A percentile compares a stretch with the other conserved stretches of the same genome.
Evolutionary conservation across 1,284 basidiomycete genomes (phyloP).

Genomic region (Pseudozyma thailandica): DNA sequence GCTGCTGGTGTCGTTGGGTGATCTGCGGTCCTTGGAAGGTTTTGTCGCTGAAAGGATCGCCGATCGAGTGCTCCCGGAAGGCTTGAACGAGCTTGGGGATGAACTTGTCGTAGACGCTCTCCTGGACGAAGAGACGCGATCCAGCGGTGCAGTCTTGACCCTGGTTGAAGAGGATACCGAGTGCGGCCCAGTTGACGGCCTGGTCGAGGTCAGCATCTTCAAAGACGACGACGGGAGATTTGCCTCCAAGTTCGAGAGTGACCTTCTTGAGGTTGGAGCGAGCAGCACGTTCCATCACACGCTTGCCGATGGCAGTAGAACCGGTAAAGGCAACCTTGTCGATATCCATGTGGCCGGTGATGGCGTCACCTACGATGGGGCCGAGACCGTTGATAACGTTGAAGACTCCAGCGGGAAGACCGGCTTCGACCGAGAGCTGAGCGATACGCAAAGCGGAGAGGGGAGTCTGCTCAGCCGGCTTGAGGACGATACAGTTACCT

Average conservation of each 20-base stretch:
- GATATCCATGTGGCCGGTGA: conserved; percentile 74
- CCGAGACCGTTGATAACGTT: conserved; percentile 84
- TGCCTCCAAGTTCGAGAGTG: conserved; percentile 81
- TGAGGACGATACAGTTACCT: conserved; percentile 69
- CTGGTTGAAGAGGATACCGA: conserved; percentile 79
- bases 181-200: conserved; percentile 74
- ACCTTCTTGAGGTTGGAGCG: conserved; percentile 85
- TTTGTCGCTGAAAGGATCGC: conserved; percentile 79
- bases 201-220: conserved; percentile 71
- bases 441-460: conserved; percentile 77
- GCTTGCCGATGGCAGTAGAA: conserved; percentile 76
- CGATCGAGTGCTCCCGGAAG: conserved; percentile 73
- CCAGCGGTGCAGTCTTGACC: conserved; percentile 74
- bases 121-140: conserved; percentile 79
- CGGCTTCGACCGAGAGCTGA: conserved; percentile 79
- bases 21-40: conserved; percentile 88
- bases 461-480: conserved; percentile 79
- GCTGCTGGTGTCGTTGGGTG: conserved; percentile 81
- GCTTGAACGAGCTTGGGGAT: conserved; percentile 74
- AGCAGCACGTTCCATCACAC: conserved; percentile 82
- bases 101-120: conserved; percentile 75
- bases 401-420: conserved; percentile 79
- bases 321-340: conserved; percentile 74
- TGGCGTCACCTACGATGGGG: conserved; percentile 77
- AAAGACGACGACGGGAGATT: conserved; percentile 84